Conservation (phyloP, 1,284 basidiomycete genomes). For the Ceratobasidium sp. region DNA sequence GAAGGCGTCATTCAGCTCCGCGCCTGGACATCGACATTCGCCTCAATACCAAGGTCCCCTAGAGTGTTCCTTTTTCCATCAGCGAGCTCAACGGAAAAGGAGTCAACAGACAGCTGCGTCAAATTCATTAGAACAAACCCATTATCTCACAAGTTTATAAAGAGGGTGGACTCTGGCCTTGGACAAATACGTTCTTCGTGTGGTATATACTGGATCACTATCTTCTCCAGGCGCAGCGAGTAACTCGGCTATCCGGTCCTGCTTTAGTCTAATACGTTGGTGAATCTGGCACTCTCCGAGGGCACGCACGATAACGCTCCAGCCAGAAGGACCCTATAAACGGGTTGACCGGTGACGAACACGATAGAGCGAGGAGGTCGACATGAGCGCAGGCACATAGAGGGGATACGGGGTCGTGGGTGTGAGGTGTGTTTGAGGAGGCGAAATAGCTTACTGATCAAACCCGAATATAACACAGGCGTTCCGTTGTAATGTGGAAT, state of each 20-base stretch:
- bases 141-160: not conserved
- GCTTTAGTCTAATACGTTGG: slow-evolving; percentile 38
- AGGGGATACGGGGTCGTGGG: slow-evolving; percentile 18
- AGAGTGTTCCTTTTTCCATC: slow-evolving; percentile 74
- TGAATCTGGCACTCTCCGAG: slow-evolving; percentile 14
- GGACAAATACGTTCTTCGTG: slow-evolving; percentile 40
- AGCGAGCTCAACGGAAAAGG: slow-evolving; percentile 68
- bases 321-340: slow-evolving; percentile 31
- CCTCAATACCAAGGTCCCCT: slow-evolving; percentile 59
- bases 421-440: no score
- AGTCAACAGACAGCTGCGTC: slow-evolving; percentile 57
- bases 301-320: slow-evolving; percentile 21
- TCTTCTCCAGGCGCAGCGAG: slow-evolving; percentile 29
- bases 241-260: slow-evolving; percentile 35
- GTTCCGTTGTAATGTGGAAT: not conserved
- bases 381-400: not conserved
- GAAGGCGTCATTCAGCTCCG: no score
- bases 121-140: not conserved
- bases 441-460: no score
- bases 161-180: slow-evolving; percentile 5
- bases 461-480: no score
- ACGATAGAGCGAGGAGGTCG: slow-evolving; percentile 4
- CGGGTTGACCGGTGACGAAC: slow-evolving; percentile 30
- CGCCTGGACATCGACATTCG: slow-evolving; percentile 55
- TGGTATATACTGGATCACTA: slow-evolving; percentile 34